phyloP scores from a whole-genome alignment of 495 filamentous ascomycete species.

The Talaromyces stipitatus region DNA sequence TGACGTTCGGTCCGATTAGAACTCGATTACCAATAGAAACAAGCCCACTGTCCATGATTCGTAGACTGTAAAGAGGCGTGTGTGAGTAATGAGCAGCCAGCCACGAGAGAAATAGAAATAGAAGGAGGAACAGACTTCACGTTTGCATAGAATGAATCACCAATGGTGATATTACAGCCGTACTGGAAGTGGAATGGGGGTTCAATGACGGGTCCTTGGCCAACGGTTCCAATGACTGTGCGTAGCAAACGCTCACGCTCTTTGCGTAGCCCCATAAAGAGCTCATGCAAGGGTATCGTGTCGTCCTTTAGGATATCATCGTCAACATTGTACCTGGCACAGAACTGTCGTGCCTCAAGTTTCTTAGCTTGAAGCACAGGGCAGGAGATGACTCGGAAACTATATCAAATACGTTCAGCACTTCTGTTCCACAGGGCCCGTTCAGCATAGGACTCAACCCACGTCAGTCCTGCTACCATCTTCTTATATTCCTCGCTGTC shows the following conservation, averaged over 20 bases:
- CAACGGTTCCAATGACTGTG: conserved; percentile 4
- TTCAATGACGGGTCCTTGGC: conserved; percentile 12
- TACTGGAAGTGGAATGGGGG: conserved; percentile 37
- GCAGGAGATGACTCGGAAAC: background rate
- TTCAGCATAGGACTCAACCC: background rate
- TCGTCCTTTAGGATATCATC: conserved; percentile 3
- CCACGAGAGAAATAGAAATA: background rate
- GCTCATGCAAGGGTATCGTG: background rate
- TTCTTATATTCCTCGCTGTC: background rate
- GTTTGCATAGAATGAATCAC: conserved; percentile 35
- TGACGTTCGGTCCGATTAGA: conserved; percentile 35
- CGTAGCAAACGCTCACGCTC: background rate
- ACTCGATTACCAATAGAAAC: conserved; percentile 38
- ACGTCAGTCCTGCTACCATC: conserved; percentile 3
- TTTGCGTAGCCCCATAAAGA: background rate
- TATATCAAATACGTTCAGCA: background rate
- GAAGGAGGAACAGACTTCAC: conserved; percentile 23
- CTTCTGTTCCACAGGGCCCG: background rate
- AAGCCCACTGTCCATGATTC: conserved; percentile 33
- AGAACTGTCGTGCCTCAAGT: conserved; percentile 2
- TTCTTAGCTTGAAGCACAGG: conserved; percentile 2
- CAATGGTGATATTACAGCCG: conserved; percentile 36
- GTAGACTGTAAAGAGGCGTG: conserved; percentile 14
- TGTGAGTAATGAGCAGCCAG: background rate
- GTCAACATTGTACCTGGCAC: conserved; percentile 3